phyloP scores from a whole-genome alignment of 2,329 filamentous ascomycete genomes.

The Chaetomiaceae sp. region DNA sequence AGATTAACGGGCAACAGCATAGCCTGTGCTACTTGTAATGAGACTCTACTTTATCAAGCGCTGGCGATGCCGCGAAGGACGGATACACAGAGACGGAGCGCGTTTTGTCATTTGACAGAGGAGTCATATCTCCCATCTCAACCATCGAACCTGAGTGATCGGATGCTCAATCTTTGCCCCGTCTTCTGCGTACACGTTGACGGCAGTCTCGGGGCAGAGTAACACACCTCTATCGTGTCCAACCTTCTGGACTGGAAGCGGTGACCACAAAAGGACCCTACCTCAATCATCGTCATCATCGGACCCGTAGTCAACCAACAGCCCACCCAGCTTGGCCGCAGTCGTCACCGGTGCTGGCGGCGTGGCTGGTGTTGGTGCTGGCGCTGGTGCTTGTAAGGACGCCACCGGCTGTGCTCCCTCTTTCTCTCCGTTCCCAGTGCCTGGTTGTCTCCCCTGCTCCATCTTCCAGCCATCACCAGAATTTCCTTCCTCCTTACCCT shows the following conservation, averaged over 20 bases:
- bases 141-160: no score
- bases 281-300: constrained; percentile 20
- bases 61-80: no score
- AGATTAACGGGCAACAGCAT: neutral
- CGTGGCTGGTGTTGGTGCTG: neutral
- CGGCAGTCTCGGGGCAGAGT: no score
- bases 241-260: no score
- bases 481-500: constrained; percentile 9
- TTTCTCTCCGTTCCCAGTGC: neutral
- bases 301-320: constrained; percentile 23
- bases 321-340: constrained; percentile 13
- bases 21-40: neutral
- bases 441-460: neutral
- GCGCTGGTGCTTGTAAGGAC: neutral
- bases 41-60: no score
- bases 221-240: no score
- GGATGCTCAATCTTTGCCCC: no score
- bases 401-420: neutral
- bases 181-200: no score
- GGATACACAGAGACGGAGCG: no score
- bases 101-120: no score
- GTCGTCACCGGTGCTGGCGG: neutral
- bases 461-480: constrained; percentile 3
- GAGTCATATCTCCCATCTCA: no score
- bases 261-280: no score